Base-by-base conservation (phyloP, 2,329 filamentous ascomycete genomes). In the Sarocladium brachiariae region DNA sequence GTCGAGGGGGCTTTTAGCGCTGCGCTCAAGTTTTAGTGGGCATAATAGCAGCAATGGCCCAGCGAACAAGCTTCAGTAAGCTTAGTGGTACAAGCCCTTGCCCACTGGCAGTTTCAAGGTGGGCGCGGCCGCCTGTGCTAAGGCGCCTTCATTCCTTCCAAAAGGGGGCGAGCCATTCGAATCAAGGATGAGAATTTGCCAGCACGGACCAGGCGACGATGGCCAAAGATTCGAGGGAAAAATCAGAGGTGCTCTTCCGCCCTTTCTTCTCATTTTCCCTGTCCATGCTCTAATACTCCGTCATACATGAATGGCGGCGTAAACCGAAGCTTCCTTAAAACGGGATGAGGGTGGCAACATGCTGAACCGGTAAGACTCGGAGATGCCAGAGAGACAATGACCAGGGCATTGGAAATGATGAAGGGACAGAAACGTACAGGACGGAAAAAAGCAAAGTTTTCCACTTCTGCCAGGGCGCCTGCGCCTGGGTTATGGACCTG, bases 401-500 rank as follows among this genome's bases (percentile, higher is more conserved):
- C 24, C 24, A 24, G 24, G 21, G n/a, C 14, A 4, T n/a, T 43
- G 23, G 39, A 23, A 43, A 25, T 43, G 21, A 14, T 25, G 21
- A 19, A 47, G 23, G 9, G 16, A 25, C n/a, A 30, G 27, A 30
- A 30, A 30, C 27, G 27, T 7, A 13, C 7, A 13, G 27, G 27
- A 7, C 7, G 11, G 25, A 47, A 25, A 6, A 13, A 33, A 21
- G 7, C 8, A 47, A 47, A 47, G 7, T 47, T 47, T 33, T 33
- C 19, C 27, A 18, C 25, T 47, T 47, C 24, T 47, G 43, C 27
- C 43, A 47, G 43, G 43, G 43, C 43, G 43, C 24, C 33, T 24
- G n/a, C 25, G 24, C 27, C n/a, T 30, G 25, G 27, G 43, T 47
- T 47, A 24, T 47, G 43, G 43, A 47, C 43, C 43, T 47, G 43